Evolutionary conservation across 2,329 filamentous ascomycete genomes (phyloP), one percentile per base, ranked within the genome.

Genomic region (Aureobasidium uvarum): DNA sequence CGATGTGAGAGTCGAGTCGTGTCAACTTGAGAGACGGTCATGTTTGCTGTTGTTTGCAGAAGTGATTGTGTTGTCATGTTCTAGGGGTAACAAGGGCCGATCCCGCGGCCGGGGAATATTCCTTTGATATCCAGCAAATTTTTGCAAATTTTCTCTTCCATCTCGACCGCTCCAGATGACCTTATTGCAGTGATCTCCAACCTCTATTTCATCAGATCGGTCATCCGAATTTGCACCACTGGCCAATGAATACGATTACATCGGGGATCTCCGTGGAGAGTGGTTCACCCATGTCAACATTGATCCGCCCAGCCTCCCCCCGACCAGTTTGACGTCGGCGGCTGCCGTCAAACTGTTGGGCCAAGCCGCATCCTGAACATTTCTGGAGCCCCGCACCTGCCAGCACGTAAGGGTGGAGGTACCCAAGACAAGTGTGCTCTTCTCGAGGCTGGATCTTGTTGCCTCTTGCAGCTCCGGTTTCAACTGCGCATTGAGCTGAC

Each of bases 271-370:
- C 54, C 54, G 54, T 58, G 54, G 54, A 23, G 28, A 43, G 13
- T 31, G 39, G 38, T 58, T 58, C 54, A 33, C 13, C 25, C 54
- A 33, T 7, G 39, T 25, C 23, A 58, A 58, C 38, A 39, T 23
- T 7, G 10, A 31, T 39, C 39, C 39, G 54, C 38, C 54, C 38
- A 58, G 54, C 52, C 48, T 39, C n/a, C 28, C 52, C 54, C 54
- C 54, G 54, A 33, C 23, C 38, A 20, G 54, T 58, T 58, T 25
- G 54, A 45, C 56, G 43, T 43, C 58, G 51, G 45, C 58, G 45
- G 58, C 58, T 45, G 58, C 51, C 58, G 58, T 62, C 58, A 62
- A 51, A 62, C 14, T 51, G 31, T 39, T 45, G 33, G 18, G 58
- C 58, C 58, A 62, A 50, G 58, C 14, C 45, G 45, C 45, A 8